Evolutionary conservation across 2,329 filamentous ascomycete species (phyloP).

Genomic region (Leptographium radiaticola): DNA sequence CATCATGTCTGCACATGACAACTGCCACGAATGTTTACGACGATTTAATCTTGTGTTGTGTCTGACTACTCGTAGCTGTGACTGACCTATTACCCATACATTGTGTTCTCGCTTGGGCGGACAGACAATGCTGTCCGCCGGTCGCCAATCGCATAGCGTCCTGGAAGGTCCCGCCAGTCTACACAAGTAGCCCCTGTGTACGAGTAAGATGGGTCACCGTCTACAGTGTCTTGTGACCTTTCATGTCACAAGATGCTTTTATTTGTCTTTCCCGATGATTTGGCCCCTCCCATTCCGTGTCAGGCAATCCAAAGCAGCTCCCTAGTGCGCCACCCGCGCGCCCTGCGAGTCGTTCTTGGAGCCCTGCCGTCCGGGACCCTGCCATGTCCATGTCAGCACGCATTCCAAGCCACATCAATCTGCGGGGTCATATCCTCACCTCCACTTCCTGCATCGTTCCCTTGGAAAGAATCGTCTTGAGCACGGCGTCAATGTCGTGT

Average conservation of each 20-base stretch:
- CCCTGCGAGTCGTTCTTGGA: slow-evolving; percentile 39
- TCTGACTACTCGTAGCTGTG: too few species aligned
- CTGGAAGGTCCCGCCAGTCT: too few species aligned
- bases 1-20: neutral
- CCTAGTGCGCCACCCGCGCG: slow-evolving; percentile 6
- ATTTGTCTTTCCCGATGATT: too few species aligned
- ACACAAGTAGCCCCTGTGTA: too few species aligned
- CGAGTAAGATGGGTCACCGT: too few species aligned
- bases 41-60: neutral
- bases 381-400: neutral
- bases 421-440: slow-evolving; percentile 21
- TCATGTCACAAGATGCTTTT: too few species aligned
- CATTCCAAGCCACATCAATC: too few species aligned
- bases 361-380: slow-evolving; percentile 41
- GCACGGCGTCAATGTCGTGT: slow-evolving; percentile 62
- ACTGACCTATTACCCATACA: too few species aligned
- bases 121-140: too few species aligned
- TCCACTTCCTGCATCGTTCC: slow-evolving; percentile 53
- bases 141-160: too few species aligned
- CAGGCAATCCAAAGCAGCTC: neutral
- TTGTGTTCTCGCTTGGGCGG: too few species aligned
- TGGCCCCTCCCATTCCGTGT: neutral
- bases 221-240: too few species aligned
- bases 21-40: neutral
- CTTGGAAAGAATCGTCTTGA: slow-evolving; percentile 68